These are phyloP conservation scores for Yarrowia sp. DNA, from an alignment of 805 yeast species.

Conservation along the genomic window DNA sequence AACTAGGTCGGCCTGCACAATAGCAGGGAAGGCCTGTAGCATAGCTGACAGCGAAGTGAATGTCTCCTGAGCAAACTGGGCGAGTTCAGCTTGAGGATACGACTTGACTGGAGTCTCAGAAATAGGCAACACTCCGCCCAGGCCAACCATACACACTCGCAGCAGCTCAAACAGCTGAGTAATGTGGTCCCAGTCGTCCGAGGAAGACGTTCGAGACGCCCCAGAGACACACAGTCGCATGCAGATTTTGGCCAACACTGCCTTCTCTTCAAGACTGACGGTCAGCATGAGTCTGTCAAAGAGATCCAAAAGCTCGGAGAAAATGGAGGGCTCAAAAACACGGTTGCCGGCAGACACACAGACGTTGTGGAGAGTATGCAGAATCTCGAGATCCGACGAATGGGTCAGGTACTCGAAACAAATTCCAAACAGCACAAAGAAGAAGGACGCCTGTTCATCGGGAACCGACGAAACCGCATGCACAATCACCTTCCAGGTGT, in stretches of 20 bases:
- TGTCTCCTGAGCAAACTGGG: constrained; percentile 30
- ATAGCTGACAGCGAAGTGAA: constrained; percentile 61
- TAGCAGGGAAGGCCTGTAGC: constrained; percentile 68
- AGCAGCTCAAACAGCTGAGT: constrained; percentile 84
- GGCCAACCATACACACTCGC: constrained; percentile 69
- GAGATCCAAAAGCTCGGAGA: constrained; percentile 70
- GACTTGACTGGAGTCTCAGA: constrained; percentile 27
- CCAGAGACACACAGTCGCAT: constrained; percentile 56
- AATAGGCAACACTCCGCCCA: constrained; percentile 52
- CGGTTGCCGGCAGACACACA: constrained; percentile 31
- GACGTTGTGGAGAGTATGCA: constrained; percentile 32
- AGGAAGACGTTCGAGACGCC: constrained; percentile 4
- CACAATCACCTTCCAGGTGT: constrained; percentile 77
- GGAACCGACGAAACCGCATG: constrained; percentile 75
- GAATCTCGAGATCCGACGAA: constrained; percentile 42
- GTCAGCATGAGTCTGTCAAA: constrained; percentile 73
- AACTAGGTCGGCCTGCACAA: constrained; percentile 68
- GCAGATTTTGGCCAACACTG: constrained; percentile 62
- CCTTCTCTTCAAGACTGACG: constrained; percentile 58
- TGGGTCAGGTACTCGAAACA: constrained; percentile 70
- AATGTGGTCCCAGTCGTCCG: constrained; percentile 59
- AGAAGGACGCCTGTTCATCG: constrained; percentile 59
- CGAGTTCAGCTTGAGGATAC: constrained; percentile 24
- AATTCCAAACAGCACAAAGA: constrained; percentile 81
- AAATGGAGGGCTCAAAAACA: constrained; percentile 34